Conservation (phyloP, 805 yeast species). For the Sugiyamaella valdiviana region DNA sequence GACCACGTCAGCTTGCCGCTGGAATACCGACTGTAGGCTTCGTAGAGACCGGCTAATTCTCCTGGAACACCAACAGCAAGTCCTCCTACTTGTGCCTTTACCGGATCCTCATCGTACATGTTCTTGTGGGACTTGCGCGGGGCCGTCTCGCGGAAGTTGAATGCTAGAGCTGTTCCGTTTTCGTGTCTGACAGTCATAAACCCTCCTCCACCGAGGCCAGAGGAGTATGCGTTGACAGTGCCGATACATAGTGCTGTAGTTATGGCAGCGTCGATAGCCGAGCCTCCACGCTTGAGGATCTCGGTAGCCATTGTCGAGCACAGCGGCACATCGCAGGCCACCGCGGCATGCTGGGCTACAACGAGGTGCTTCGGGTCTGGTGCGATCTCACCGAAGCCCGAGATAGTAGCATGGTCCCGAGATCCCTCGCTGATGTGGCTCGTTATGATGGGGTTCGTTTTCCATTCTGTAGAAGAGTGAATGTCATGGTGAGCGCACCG, state of each 20-base stretch:
- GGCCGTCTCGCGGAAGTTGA: conserved; percentile 88
- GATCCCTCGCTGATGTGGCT: no score
- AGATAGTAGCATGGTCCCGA: no score
- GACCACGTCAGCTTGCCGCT: conserved; percentile 69
- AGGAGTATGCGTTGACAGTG: conserved; percentile 67
- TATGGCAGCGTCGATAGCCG: conserved; percentile 91
- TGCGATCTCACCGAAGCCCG: conserved; percentile 2
- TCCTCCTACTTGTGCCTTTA: conserved; percentile 67
- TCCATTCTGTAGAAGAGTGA: no score
- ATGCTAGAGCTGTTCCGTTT: conserved; percentile 47
- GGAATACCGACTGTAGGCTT: conserved; percentile 53
- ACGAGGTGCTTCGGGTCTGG: conserved; percentile 16
- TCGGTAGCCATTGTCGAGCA: conserved; percentile 61
- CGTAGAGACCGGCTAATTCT: conserved; percentile 76
- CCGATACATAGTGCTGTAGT: conserved; percentile 88
- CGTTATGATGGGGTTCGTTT: no score
- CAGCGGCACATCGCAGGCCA: conserved; percentile 55
- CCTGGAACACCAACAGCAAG: conserved; percentile 90
- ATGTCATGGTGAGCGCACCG: no score
- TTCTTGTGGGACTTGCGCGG: conserved; percentile 55
- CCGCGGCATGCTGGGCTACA: conserved; percentile 38
- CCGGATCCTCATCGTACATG: conserved; percentile 52
- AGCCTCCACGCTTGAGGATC: conserved; percentile 51
- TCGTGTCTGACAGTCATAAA: conserved; percentile 48
- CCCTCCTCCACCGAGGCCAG: conserved; percentile 94